These are phyloP conservation scores for Saccharomycopsis sp. DNA, from an alignment of 805 yeast genomes.

Conservation along the genomic window DNA sequence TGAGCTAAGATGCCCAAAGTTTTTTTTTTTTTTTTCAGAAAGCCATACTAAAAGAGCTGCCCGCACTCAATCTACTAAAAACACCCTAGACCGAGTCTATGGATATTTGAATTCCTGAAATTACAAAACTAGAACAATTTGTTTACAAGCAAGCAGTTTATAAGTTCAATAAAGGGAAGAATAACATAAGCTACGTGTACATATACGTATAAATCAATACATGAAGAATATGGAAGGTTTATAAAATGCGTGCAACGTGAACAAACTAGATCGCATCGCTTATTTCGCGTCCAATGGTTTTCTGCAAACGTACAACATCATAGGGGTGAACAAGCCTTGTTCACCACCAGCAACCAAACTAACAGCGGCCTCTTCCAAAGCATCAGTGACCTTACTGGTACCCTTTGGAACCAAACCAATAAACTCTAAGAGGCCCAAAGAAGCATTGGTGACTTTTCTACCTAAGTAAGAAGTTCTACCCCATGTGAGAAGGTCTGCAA, in stretches of 20 bases:
- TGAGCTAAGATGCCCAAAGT: too few species aligned
- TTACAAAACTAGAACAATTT: too few species aligned
- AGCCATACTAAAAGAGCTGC: too few species aligned
- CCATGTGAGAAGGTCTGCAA: conserved; percentile 73
- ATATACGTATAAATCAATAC: too few species aligned
- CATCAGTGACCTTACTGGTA: conserved; percentile 79
- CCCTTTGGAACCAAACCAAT: conserved; percentile 91
- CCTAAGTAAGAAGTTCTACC: conserved; percentile 86
- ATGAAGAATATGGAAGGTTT: neutral
- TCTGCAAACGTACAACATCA: conserved; percentile 87
- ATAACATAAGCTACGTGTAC: too few species aligned
- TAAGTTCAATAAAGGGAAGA: too few species aligned
- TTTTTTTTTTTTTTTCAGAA: too few species aligned
- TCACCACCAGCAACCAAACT: conserved; percentile 91
- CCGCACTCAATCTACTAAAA: neutral
- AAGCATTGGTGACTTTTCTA: conserved; percentile 74
- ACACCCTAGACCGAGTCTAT: neutral
- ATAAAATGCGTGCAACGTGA: too few species aligned
- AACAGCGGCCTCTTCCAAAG: conserved; percentile 95
- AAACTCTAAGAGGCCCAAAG: conserved; percentile 77
- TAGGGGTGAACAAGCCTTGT: conserved; percentile 88
- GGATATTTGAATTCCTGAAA: neutral
- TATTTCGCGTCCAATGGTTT: conserved; percentile 50
- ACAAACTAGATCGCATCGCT: neutral
- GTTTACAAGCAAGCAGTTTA: too few species aligned